These are phyloP conservation scores for Acrocalymma vagum DNA, from an alignment of 2,329 filamentous ascomycete genomes.

Conservation along the genomic window DNA sequence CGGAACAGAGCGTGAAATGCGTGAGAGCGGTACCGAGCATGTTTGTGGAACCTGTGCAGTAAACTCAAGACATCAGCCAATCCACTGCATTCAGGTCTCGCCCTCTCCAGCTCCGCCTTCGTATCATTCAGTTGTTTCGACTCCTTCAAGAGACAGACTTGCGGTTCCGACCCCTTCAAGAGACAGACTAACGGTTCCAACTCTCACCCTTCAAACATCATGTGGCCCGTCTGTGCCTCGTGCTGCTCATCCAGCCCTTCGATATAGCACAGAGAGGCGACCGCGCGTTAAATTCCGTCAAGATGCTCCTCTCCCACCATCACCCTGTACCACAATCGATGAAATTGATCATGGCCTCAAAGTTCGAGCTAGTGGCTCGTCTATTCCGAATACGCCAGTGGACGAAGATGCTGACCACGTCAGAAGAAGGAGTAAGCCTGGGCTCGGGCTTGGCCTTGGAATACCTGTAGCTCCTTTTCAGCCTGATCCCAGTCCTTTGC, in stretches of 20 bases:
- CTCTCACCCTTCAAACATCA: slow-evolving; percentile 10
- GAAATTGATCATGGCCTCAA: slow-evolving; percentile 4
- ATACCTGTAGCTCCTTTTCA: slow-evolving; percentile 6
- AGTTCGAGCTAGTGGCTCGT: slow-evolving; percentile 7
- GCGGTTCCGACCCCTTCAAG: slow-evolving; percentile 8
- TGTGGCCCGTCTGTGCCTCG: slow-evolving; percentile 9
- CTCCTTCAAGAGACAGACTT: no score
- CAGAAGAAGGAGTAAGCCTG: no score
- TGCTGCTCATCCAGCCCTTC: slow-evolving; percentile 12
- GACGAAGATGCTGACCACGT: neutral
- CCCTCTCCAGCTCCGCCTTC: slow-evolving; percentile 7
- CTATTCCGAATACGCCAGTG: slow-evolving; percentile 7
- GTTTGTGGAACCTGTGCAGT: slow-evolving; percentile 11
- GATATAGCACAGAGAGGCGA: slow-evolving; percentile 5
- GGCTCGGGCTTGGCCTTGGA: slow-evolving; percentile 1
- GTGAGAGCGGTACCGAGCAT: slow-evolving; percentile 1
- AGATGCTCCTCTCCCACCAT: slow-evolving; percentile 6
- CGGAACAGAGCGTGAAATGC: slow-evolving; percentile 3
- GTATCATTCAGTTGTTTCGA: neutral
- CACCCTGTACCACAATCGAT: slow-evolving; percentile 5
- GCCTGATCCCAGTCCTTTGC: slow-evolving; percentile 5
- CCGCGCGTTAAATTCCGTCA: slow-evolving; percentile 10
- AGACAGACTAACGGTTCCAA: slow-evolving; percentile 10
- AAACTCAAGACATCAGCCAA: slow-evolving; percentile 15
- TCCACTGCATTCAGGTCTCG: slow-evolving; percentile 14